A percentile compares a stretch with the other conserved stretches of the same genome.
phyloP scores from a whole-genome alignment of 768 basidiomycete genomes.

The Leccinum aurantiacum region DNA sequence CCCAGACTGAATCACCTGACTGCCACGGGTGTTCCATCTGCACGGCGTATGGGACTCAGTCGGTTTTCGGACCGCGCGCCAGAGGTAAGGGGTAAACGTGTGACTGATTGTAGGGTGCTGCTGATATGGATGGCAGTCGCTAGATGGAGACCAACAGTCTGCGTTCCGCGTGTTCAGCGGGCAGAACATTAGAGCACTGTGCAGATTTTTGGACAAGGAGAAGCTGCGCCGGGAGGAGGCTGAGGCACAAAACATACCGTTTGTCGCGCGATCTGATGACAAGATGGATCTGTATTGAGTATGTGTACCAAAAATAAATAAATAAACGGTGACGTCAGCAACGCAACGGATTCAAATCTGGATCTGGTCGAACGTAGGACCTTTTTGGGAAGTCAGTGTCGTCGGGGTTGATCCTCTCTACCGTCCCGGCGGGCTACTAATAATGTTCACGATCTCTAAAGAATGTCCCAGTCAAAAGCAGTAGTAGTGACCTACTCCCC shows the following conservation, averaged over 20 bases:
- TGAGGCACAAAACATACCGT: constrained; percentile 60
- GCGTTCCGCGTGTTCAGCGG: constrained; percentile 82
- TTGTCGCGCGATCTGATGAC: constrained; percentile 61
- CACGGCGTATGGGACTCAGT: constrained; percentile 66
- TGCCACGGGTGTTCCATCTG: constrained; percentile 75
- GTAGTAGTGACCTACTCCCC: not conserved
- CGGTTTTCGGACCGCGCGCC: constrained; percentile 78
- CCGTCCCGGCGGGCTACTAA: not conserved
- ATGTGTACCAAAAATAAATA: not conserved
- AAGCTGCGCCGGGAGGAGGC: constrained; percentile 54
- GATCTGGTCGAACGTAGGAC: constrained; percentile 1
- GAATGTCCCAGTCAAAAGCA: constrained; percentile 7
- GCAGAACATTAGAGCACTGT: constrained; percentile 58
- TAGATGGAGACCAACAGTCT: constrained; percentile 62
- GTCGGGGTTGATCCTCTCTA: constrained; percentile 1
- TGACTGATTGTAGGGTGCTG: not conserved
- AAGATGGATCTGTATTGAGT: constrained; percentile 57
- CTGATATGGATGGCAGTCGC: constrained; percentile 44
- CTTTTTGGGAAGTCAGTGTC: constrained; percentile 9
- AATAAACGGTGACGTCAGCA: constrained; percentile 15
- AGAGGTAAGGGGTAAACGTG: constrained; percentile 39
- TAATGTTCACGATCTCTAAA: constrained; percentile 6
- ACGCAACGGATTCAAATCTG: constrained; percentile 10
- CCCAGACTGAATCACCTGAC: constrained; percentile 69
- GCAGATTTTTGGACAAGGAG: constrained; percentile 73